Base-by-base conservation (phyloP, 169 alveolate genomes). In the Cardiosporidium cionae region DNA sequence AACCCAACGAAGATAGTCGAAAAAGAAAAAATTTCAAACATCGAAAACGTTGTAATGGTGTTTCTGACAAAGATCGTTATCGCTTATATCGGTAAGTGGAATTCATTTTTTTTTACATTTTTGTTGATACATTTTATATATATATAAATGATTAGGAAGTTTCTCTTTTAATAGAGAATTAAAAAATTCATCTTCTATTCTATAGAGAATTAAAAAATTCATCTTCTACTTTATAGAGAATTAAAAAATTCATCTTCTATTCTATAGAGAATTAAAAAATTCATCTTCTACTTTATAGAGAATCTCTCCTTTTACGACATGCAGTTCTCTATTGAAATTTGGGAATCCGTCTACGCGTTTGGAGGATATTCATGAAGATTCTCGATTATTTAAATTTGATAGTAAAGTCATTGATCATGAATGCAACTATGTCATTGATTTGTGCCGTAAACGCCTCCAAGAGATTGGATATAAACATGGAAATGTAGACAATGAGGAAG, bases 1-100 rank as follows among this genome's bases (percentile, higher is more conserved):
- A 32, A 23, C 81, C 66, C 32, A 65, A 76, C 2, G 65, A 77
- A 7, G 32, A 65, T 6, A 73, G 37, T 37, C 35, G 74, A 22
- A 68, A 58, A 5, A 76, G 68, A 44, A 44, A 16, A 16, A 16
- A 16, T 44, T 16, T 16, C n/a, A 44, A 44, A 44, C n/a, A 16
- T 16, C 16, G n/a, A n/a, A 44, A 44, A 44, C 16, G n/a, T 16
- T 16, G 58, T 44, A 44, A n/a, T n/a, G 16, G n/a, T n/a, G n/a
- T 44, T 16, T 44, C 58, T 44, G 58, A 44, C 27, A 44, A 44
- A 44, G 58, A 44, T n/a, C 58, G 58, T n/a, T 44, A 44, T 44
- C 16, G 58, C 27, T 44, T 44, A 44, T 44, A 44, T n/a, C 58
- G n/a, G n/a, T n/a, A n/a, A n/a, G n/a, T n/a, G n/a, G n/a, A n/a